Conservation (phyloP, 352 stramenopile genomes). For the Globisporangium paddicum region DNA sequence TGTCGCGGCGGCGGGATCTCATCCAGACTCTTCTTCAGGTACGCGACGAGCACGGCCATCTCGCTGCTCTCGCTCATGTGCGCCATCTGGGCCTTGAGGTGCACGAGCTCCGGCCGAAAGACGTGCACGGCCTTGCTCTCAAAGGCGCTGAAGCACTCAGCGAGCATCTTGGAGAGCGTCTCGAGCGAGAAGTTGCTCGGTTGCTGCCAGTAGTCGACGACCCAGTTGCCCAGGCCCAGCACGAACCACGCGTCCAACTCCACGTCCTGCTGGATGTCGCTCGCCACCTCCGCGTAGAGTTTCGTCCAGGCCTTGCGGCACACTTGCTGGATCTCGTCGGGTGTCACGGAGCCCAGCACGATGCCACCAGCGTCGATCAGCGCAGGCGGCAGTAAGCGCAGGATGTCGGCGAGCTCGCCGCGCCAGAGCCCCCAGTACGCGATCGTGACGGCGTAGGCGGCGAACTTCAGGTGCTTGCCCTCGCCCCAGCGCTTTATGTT, state of each 20-base stretch:
- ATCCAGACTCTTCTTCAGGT: constrained; percentile 60
- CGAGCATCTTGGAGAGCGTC: constrained; percentile 58
- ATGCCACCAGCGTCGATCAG: constrained; percentile 55
- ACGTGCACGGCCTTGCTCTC: constrained; percentile 42
- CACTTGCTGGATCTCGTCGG: constrained; percentile 11
- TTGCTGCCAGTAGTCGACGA: constrained; percentile 80
- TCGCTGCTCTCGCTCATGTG: constrained; percentile 40
- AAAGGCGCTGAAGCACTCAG: constrained; percentile 47
- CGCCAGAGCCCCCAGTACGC: constrained; percentile 56
- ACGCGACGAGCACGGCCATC: constrained; percentile 50
- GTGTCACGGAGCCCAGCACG: constrained; percentile 22
- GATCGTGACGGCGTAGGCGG: constrained; percentile 48
- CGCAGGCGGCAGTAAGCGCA: constrained; percentile 48
- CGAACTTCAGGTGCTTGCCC: constrained; percentile 64
- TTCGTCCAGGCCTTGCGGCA: constrained; percentile 5
- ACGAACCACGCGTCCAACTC: constrained; percentile 72
- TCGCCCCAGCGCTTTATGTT: constrained; percentile 49
- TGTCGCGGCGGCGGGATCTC: constrained; percentile 40
- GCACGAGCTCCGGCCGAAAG: constrained; percentile 52
- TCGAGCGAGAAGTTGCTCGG: constrained; percentile 71
- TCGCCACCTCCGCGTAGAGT: constrained; percentile 6
- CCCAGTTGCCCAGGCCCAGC: constrained; percentile 59
- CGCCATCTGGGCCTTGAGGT: constrained; percentile 38
- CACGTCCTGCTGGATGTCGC: constrained; percentile 55
- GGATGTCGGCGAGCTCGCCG: constrained; percentile 38